Evolutionary conservation across 1,139 yeast genomes (phyloP), one percentile per base, ranked within the genome.

Genomic region (Yamadazyma membranifaciens): DNA sequence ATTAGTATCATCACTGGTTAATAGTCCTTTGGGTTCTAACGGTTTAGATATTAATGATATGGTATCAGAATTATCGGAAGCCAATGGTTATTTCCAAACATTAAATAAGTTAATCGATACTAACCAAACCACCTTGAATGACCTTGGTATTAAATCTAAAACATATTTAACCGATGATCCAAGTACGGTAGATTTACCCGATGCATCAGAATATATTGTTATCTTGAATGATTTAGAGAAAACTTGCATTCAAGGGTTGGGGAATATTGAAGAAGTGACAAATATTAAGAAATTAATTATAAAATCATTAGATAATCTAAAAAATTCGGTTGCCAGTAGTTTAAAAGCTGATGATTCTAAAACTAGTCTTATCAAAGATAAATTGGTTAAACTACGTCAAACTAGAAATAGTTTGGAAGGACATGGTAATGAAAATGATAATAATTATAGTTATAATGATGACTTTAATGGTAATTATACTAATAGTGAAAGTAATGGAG

Each of bases 191-290:
- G 81, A 76, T 29, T 62, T 78, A 35, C 83, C 83, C 2, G 70
- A 77, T 7, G 81, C 83, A 5, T 64, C 67, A 27, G 65, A 67
- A 20, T 78, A 77, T 54, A 62, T 75, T 6, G 57, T 71, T 27
- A 75, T 74, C 51, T 62, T 78, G 36, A 66, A 67, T 43, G 55
- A 65, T 36, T 62, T 75, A 46, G 79, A 73, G 45, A 64, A 67
- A 41, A 56, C 73, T 31, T 67, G 78, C 38, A 57, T 62, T 12
- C 59, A 62, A 15, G 63, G 77, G 10, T 55, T 57, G 10, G 52
- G 57, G 14, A 68, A 62, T 43, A 59, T 75, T 30, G 60, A 63
- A 12, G 71, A 65, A 22, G 58, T 71, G n/a, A 61, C 70, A 41
- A 56, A 56, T 7, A 57, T 71, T 4, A 65, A 82, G 44, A 45